Evolutionary conservation across 2,329 filamentous ascomycete species (phyloP).

Genomic region (Colletotrichum euphorbiae): DNA sequence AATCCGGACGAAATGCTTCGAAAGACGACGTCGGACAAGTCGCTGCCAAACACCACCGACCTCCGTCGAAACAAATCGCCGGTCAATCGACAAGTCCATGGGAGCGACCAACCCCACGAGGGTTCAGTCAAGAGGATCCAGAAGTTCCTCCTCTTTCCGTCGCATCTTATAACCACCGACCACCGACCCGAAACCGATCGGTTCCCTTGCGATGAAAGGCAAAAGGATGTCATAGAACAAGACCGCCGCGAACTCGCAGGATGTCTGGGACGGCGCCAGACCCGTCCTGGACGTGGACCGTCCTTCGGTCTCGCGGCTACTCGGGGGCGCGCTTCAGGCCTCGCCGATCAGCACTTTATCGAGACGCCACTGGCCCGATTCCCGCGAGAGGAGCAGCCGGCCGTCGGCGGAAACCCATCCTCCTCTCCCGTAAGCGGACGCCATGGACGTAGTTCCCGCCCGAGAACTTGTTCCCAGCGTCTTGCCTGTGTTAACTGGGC

Average conservation of each 20-base stretch:
- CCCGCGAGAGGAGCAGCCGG: background rate
- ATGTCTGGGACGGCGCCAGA: slow-evolving; percentile 14
- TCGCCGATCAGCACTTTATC: slow-evolving; percentile 25
- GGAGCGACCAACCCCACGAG: background rate
- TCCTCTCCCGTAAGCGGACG: slow-evolving; percentile 3
- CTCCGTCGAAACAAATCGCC: background rate
- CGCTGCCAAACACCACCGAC: slow-evolving; percentile 12
- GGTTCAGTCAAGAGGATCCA: background rate
- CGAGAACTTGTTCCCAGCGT: background rate
- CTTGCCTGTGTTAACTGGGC: background rate
- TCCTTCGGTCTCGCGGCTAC: slow-evolving; percentile 27
- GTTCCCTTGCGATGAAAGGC: background rate
- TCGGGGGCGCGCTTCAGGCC: slow-evolving; percentile 11
- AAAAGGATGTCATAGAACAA: background rate
- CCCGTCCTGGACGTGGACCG: slow-evolving; percentile 2
- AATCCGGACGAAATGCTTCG: background rate
- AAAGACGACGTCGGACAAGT: slow-evolving; percentile 15
- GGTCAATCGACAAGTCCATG: background rate
- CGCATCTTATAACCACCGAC: background rate
- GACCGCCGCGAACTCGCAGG: slow-evolving; percentile 5
- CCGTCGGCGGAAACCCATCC: background rate
- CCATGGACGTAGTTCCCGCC: slow-evolving; percentile 8
- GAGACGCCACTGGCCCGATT: slow-evolving; percentile 15
- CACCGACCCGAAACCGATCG: background rate
- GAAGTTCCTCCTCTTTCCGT: background rate